Percentiles rank a stretch among this genome's conserved stretches.
Conservation (phyloP, 2,329 filamentous ascomycete genomes). For the Metarhizium robertsii region DNA sequence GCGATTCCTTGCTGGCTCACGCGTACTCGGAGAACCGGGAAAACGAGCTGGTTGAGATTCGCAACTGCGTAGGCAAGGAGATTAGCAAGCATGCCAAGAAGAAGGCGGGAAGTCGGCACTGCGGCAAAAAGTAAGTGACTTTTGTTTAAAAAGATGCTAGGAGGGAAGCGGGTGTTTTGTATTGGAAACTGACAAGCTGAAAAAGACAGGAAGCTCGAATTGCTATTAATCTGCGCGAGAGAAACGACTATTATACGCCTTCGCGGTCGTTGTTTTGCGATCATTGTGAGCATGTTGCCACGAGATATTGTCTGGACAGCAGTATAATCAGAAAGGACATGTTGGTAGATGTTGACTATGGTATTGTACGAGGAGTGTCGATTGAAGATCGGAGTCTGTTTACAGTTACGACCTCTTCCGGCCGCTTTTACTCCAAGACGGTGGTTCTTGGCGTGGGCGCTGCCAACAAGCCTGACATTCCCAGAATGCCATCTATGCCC, state of each 20-base stretch:
- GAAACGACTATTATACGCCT: slow-evolving; percentile 61
- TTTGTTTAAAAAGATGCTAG: no score
- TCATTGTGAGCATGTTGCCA: slow-evolving; percentile 48
- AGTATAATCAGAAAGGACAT: slow-evolving; percentile 52
- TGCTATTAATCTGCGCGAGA: slow-evolving; percentile 55
- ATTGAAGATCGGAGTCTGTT: slow-evolving; percentile 49
- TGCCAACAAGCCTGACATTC: slow-evolving; percentile 48
- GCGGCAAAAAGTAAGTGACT: slow-evolving; percentile 32
- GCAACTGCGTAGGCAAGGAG: slow-evolving; percentile 68
- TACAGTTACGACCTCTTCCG: slow-evolving; percentile 48
- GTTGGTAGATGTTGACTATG: slow-evolving; percentile 53
- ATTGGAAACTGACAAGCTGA: background rate
- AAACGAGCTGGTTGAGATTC: slow-evolving; percentile 58
- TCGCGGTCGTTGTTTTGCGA: slow-evolving; percentile 52
- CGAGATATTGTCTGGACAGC: slow-evolving; percentile 37
- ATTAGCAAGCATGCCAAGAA: slow-evolving; percentile 73
- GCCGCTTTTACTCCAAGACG: slow-evolving; percentile 45
- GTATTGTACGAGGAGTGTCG: slow-evolving; percentile 33
- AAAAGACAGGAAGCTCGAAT: slow-evolving; percentile 32
- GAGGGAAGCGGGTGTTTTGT: background rate
- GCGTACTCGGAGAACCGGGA: slow-evolving; percentile 52
- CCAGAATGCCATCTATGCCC: slow-evolving; percentile 25
- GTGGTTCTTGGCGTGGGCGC: slow-evolving; percentile 65
- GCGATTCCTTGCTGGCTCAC: slow-evolving; percentile 64
- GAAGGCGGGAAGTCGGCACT: slow-evolving; percentile 30